Base-by-base conservation (phyloP, 78 protist species). In the Dictyostelium brefeldianum region DNA sequence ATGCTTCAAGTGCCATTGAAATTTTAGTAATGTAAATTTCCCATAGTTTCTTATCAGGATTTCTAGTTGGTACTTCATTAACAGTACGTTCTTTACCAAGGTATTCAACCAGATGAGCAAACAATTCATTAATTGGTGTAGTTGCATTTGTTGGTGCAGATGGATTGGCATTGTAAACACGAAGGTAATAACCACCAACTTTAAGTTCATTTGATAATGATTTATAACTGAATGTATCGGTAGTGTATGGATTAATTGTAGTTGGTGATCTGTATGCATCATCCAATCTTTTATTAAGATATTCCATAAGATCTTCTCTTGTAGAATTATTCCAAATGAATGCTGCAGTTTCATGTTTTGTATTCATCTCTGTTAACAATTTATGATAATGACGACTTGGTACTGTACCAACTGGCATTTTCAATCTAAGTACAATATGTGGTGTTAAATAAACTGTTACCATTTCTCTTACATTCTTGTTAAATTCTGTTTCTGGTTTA, bases 241-340 rank as follows among this genome's bases (percentile, higher is more conserved):
- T 56, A 6, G 80, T 31, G 73, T 46, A 83, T 83, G 91, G 81
- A 22, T 83, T 59, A 56, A 83, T 64, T 1, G 80, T 27, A 0
- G 80, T 71, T 69, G 91, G 91, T 17, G 71, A 71, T 9, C 27
- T 8, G 70, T 83, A 31, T 4, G 29, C 53, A 27, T 83, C 91
- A 36, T 83, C 91, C 31, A 83, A 29, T 54, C 64, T 69, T 71
- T 83, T 71, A 74, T 83, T 82, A 25, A 92, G 59, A 25, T 15
- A 83, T 22, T 83, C 96, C 81, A 50, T 59, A 9, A 92, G 75
- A 71, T 89, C 97, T 5, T 80, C 89, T 46, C 91, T 73, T 14
- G 95, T 95, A 25, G 73, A 64, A 69, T 78, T 95, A 78, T 95
- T 90, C 97, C 97, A 95, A 43, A 95, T 95, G 59, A 95, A 91